Conservation (phyloP, 2,329 filamentous ascomycete genomes). For the Hypoxylon sp. region DNA sequence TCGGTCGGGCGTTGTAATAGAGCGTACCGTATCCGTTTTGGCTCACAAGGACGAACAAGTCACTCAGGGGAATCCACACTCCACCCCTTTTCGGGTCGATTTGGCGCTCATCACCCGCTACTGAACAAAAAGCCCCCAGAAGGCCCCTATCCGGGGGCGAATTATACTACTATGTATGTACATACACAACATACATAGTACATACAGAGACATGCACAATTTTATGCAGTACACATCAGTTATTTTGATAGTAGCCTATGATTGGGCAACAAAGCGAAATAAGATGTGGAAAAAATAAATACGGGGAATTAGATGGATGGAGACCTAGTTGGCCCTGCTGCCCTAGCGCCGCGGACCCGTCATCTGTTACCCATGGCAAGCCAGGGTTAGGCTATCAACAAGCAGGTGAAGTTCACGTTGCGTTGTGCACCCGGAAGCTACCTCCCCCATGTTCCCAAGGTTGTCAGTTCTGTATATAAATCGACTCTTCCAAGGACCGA, state of each 20-base stretch:
- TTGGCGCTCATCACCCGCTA: conserved; percentile 39
- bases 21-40: conserved; percentile 18
- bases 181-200: conserved; percentile 8
- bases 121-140: conserved; percentile 27
- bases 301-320: conserved; percentile 39
- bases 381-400: conserved; percentile 37
- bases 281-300: conserved; percentile 47
- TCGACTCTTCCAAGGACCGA: conserved; percentile 57
- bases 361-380: conserved; percentile 21
- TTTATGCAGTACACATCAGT: conserved; percentile 20
- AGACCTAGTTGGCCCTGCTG: conserved; percentile 24
- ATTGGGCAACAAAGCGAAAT: conserved; percentile 51
- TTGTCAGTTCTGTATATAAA: conserved; percentile 64
- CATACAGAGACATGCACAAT: conserved; percentile 15
- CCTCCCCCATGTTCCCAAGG: conserved; percentile 45
- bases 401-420: conserved; percentile 40
- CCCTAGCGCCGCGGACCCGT: conserved; percentile 40
- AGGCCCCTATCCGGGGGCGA: conserved; percentile 19
- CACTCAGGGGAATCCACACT: conserved; percentile 39
- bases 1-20: conserved; percentile 21
- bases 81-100: conserved; percentile 22
- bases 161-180: conserved; percentile 17
- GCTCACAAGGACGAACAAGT: conserved; percentile 25
- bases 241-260: conserved; percentile 27
- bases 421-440: conserved; percentile 42